Percentiles rank a stretch among this genome's conserved stretches.
phyloP scores from a whole-genome alignment of 2,329 filamentous ascomycete species.

The Exophiala sp. region DNA sequence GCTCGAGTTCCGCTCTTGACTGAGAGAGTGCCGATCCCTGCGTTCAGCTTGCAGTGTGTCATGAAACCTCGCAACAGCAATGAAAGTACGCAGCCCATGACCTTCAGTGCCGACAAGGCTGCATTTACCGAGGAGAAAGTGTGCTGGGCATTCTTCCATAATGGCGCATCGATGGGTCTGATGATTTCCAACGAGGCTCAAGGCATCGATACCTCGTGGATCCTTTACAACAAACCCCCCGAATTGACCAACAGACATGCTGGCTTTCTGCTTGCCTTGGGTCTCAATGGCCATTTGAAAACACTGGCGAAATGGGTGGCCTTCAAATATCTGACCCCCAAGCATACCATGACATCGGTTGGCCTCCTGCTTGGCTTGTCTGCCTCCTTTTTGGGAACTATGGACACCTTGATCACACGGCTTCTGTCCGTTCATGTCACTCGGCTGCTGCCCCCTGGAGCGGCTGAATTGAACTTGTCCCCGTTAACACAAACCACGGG shows the following conservation, averaged over 20 bases:
- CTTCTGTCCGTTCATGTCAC: conserved; percentile 94
- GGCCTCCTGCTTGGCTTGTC: conserved; percentile 87
- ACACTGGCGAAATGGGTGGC: conserved; percentile 95
- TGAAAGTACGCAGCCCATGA: conserved; percentile 27
- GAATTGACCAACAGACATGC: conserved; percentile 96
- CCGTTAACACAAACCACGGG: conserved; percentile 91
- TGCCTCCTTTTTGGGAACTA: conserved; percentile 89
- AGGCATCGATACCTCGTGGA: conserved; percentile 97
- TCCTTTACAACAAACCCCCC: conserved; percentile 91
- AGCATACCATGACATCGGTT: conserved; percentile 98
- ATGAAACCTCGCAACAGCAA: conserved; percentile 90
- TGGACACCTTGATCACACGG: conserved; percentile 92
- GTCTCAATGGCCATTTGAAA: conserved; percentile 90
- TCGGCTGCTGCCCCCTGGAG: conserved; percentile 83
- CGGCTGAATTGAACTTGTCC: conserved; percentile 89
- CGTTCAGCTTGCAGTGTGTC: conserved; percentile 85
- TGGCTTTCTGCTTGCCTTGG: conserved; percentile 82
- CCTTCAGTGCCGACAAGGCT: conserved; percentile 79
- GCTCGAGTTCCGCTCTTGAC: conserved; percentile 83
- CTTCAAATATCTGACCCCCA: conserved; percentile 98
- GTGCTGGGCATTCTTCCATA: conserved; percentile 97
- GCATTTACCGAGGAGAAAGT: conserved; percentile 93
- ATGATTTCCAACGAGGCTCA: conserved; percentile 84
- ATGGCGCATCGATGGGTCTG: conserved; percentile 85
- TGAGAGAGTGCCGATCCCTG: conserved; percentile 81